Evolutionary conservation across 805 yeast species (phyloP).

Genomic region (Priceomyces castillae): DNA sequence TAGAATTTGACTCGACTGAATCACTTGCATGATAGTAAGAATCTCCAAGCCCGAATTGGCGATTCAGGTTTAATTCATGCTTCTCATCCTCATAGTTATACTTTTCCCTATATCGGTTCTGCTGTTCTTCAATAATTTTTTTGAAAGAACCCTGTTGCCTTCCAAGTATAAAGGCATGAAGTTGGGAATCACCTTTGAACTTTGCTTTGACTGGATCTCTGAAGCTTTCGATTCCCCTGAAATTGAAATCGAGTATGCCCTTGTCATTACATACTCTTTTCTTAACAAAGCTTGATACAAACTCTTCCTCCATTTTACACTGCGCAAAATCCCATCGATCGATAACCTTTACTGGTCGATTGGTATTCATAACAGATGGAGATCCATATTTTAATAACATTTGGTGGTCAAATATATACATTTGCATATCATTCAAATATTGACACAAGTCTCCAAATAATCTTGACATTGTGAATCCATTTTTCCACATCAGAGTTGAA

Average conservation of each 20-base stretch:
- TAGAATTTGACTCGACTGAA: not conserved
- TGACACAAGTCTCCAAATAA: constrained; percentile 38
- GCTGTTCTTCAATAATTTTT: constrained; percentile 22
- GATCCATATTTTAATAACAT: constrained; percentile 16
- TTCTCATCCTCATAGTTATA: not conserved
- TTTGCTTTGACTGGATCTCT: not conserved
- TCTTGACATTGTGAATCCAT: constrained; percentile 38
- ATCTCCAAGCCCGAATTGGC: not conserved
- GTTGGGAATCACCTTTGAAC: constrained; percentile 15
- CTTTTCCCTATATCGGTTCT: constrained; percentile 17
- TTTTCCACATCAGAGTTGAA: constrained; percentile 29
- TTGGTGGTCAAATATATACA: constrained; percentile 14
- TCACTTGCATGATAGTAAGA: not conserved
- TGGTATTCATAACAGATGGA: constrained; percentile 13
- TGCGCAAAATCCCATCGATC: constrained; percentile 34
- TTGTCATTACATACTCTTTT: not conserved
- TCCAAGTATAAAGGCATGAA: constrained; percentile 27
- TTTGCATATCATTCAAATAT: constrained; percentile 2
- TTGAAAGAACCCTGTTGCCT: constrained; percentile 21
- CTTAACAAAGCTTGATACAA: constrained; percentile 11
- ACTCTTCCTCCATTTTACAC: constrained; percentile 27
- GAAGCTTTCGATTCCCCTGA: constrained; percentile 5
- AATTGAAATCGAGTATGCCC: constrained; percentile 4
- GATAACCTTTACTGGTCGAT: constrained; percentile 21
- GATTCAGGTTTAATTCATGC: not conserved